phyloP scores from a whole-genome alignment of 208 protist species.

The Leishmania guyanensis region DNA sequence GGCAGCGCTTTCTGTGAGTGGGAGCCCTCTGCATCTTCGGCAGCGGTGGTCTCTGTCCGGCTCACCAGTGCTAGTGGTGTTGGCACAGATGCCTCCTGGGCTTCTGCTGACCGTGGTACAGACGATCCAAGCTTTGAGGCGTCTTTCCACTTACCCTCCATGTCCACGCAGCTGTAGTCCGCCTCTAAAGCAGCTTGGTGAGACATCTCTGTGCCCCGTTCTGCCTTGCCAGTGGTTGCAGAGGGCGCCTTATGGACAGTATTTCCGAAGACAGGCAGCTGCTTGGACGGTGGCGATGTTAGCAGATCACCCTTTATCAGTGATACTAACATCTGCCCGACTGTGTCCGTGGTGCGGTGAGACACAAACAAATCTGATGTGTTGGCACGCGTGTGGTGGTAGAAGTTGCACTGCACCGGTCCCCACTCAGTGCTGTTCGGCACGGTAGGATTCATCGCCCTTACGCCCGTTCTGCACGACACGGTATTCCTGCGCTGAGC shows the following conservation, averaged over 20 bases:
- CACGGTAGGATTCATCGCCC: neutral
- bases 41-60: neutral
- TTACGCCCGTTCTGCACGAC: neutral
- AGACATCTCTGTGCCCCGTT: neutral
- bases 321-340: conserved; percentile 13
- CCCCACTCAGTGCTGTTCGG: neutral
- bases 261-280: neutral
- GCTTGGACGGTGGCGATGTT: neutral
- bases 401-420: conserved; percentile 12
- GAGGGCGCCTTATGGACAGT: neutral
- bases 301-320: neutral
- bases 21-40: neutral
- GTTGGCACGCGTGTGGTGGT: conserved; percentile 11
- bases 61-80: neutral
- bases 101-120: neutral
- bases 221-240: too few relatives aligned
- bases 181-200: neutral
- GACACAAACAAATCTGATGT: conserved; percentile 13
- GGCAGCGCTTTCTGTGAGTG: neutral
- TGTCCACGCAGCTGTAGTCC: conserved; percentile 15
- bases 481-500: neutral
- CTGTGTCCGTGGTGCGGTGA: conserved; percentile 5
- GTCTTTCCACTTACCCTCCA: neutral
- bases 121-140: neutral
- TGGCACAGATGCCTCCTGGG: neutral